These are phyloP conservation scores for Beauveria pseudobassiana DNA, from an alignment of 2,329 filamentous ascomycete genomes.

Conservation along the genomic window DNA sequence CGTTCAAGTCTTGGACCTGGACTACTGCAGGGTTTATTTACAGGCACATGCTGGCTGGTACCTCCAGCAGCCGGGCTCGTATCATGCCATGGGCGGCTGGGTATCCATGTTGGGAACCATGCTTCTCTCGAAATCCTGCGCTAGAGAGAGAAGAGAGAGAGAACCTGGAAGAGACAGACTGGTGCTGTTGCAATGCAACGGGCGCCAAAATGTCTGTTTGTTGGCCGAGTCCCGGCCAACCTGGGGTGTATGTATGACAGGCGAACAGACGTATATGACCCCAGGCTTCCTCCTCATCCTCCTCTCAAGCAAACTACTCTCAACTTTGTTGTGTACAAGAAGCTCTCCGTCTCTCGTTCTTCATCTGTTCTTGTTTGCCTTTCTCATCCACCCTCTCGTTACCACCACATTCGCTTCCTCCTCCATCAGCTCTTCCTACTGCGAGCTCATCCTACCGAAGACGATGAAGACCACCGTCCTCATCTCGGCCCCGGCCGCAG, in stretches of 20 bases:
- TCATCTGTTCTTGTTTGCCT: neutral
- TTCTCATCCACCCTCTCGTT: neutral
- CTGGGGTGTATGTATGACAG: neutral
- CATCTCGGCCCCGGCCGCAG: conserved; percentile 24
- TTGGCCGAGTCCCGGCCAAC: neutral
- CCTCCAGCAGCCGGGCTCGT: conserved; percentile 2
- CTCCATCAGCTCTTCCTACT: too few relatives aligned
- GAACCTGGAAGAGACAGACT: neutral
- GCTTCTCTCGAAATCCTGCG: neutral
- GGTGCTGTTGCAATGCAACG: neutral
- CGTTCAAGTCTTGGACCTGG: neutral
- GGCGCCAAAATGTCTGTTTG: conserved; percentile 2
- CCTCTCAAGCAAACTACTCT: neutral
- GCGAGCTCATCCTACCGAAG: neutral
- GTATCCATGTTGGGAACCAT: conserved; percentile 1
- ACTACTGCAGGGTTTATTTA: neutral
- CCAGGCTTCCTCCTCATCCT: neutral
- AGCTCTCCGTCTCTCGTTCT: neutral
- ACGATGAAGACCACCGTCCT: conserved; percentile 28
- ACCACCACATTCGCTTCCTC: neutral
- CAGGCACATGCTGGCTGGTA: neutral
- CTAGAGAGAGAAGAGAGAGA: neutral
- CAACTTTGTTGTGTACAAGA: neutral
- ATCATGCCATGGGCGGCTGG: conserved; percentile 9
- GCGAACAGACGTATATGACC: conserved; percentile 7